phyloP scores from a whole-genome alignment of 2,329 filamentous ascomycete species.

The Exophiala viscosa region DNA sequence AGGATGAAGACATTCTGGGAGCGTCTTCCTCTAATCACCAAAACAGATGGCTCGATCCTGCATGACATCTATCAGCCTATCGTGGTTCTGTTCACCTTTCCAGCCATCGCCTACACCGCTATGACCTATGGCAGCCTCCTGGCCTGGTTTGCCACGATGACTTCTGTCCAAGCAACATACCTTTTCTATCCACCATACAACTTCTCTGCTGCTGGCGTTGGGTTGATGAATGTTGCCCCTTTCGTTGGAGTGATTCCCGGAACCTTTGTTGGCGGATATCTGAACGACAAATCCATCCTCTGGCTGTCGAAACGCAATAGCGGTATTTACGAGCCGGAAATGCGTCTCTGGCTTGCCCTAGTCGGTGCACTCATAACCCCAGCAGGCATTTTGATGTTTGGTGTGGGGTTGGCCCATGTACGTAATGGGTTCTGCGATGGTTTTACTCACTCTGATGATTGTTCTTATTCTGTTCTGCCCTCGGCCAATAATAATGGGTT shows the following conservation, averaged over 20 bases:
- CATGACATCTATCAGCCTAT: slow-evolving; percentile 22
- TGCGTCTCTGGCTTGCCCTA: slow-evolving; percentile 40
- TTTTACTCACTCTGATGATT: not conserved
- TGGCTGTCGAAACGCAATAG: slow-evolving; percentile 44
- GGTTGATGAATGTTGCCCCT: slow-evolving; percentile 33
- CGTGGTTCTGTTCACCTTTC: slow-evolving; percentile 19
- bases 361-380: slow-evolving; percentile 29
- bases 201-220: slow-evolving; percentile 33
- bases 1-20: slow-evolving; percentile 5
- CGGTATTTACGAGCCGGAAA: slow-evolving; percentile 50
- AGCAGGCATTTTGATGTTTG: slow-evolving; percentile 39
- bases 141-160: slow-evolving; percentile 45
- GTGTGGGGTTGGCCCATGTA: slow-evolving; percentile 29
- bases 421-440: not conserved
- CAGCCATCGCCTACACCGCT: slow-evolving; percentile 38
- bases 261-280: slow-evolving; percentile 38
- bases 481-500: not conserved
- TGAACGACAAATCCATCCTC: slow-evolving; percentile 40
- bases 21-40: not conserved
- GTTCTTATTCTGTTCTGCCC: not conserved
- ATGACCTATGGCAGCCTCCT: slow-evolving; percentile 40
- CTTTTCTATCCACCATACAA: slow-evolving; percentile 37
- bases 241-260: slow-evolving; percentile 41
- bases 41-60: slow-evolving; percentile 31
- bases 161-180: slow-evolving; percentile 44